Conservation (phyloP, 257 asterid species). For the Solanum rostratum region DNA sequence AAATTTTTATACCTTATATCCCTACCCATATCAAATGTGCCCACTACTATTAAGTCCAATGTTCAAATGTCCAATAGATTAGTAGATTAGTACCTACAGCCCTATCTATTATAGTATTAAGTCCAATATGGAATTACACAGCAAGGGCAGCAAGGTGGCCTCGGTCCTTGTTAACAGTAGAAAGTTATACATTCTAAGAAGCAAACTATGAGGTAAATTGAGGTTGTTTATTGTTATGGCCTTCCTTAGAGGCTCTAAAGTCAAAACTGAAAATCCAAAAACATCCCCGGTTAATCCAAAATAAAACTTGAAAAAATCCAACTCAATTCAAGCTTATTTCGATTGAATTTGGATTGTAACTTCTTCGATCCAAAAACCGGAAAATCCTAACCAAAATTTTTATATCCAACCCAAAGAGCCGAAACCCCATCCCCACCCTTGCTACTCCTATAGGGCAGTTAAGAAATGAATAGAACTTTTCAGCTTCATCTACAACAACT, state of each 20-base stretch:
- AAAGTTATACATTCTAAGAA: neutral
- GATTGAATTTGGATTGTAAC: neutral
- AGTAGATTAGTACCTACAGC: neutral
- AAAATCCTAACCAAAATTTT: neutral
- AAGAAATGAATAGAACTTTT: neutral
- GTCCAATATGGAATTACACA: neutral
- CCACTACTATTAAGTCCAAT: neutral
- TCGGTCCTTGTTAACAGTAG: neutral
- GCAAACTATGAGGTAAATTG: neutral
- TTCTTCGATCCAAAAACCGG: neutral
- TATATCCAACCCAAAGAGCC: neutral
- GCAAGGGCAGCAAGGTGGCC: neutral
- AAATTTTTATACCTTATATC: neutral
- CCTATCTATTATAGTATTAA: neutral
- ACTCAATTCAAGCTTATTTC: neutral
- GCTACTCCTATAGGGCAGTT: neutral
- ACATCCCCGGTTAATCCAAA: neutral
- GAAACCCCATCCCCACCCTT: neutral
- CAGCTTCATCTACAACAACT: neutral
- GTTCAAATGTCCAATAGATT: neutral
- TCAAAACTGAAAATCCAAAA: neutral
- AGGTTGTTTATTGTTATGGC: neutral
- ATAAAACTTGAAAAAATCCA: neutral
- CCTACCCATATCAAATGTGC: neutral
- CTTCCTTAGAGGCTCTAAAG: neutral